Percentiles rank a stretch among this genome's conserved stretches.
phyloP scores from a whole-genome alignment of 768 basidiomycete species.

The Leccinum disarticulatum region DNA sequence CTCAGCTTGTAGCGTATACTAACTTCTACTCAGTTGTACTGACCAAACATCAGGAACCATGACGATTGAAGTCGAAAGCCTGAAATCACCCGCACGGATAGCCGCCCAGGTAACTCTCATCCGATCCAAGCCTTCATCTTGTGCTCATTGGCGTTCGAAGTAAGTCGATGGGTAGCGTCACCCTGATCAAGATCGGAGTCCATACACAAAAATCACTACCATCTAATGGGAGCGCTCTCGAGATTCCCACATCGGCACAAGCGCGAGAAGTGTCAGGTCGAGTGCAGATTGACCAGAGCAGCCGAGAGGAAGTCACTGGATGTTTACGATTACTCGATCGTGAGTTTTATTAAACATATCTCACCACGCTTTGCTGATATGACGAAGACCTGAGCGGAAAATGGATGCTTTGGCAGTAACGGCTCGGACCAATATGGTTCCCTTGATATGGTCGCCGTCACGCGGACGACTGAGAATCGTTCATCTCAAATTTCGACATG shows the following conservation, averaged over 20 bases:
- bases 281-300: neutral
- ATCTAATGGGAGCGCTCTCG: neutral
- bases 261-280: neutral
- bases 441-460: neutral
- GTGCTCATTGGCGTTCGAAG: neutral
- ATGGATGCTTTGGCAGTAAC: neutral
- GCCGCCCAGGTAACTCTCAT: neutral
- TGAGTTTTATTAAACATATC: neutral
- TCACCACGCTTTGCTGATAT: neutral
- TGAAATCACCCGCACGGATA: neutral
- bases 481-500: neutral
- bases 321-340: neutral
- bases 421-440: neutral
- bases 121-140: neutral
- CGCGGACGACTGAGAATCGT: neutral
- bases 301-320: neutral
- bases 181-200: neutral
- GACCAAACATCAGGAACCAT: neutral
- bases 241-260: neutral
- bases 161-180: neutral
- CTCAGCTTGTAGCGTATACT: neutral
- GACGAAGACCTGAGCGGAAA: neutral
- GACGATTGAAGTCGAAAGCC: neutral
- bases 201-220: neutral
- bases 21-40: conserved; percentile 1